Evolutionary conservation across 805 yeast genomes (phyloP).

Genomic region (Scheffersomyces amazonensis): DNA sequence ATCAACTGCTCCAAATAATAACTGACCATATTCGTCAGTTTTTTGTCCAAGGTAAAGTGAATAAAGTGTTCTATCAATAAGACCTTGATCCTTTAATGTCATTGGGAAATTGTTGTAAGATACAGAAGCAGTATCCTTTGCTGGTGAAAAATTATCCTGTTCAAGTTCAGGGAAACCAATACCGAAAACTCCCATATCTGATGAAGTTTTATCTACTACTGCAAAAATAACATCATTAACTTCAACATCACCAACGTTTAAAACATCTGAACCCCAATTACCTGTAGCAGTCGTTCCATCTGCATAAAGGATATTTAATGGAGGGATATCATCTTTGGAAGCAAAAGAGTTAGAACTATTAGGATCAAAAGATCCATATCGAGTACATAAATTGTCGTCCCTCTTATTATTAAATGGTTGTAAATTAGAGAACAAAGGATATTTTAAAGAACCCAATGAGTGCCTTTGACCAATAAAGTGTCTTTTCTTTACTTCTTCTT

Average conservation of each 20-base stretch:
- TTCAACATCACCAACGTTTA: neutral
- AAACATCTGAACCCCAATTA: constrained; percentile 34
- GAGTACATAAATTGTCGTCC: constrained; percentile 25
- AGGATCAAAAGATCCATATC: constrained; percentile 37
- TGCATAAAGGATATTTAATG: constrained; percentile 41
- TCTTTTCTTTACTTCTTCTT: no score
- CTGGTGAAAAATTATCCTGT: neutral
- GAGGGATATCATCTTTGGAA: constrained; percentile 20
- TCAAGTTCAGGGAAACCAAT: constrained; percentile 12
- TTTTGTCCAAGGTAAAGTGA: constrained; percentile 25
- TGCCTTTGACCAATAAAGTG: no score
- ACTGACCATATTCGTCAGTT: constrained; percentile 12
- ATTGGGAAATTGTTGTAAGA: constrained; percentile 28
- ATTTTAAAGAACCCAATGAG: no score
- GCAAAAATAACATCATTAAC: constrained; percentile 8
- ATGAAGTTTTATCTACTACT: constrained; percentile 7
- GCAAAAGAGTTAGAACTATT: constrained; percentile 28
- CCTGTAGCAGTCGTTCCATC: constrained; percentile 51
- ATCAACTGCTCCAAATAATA: constrained; percentile 28
- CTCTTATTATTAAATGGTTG: no score
- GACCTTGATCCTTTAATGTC: constrained; percentile 24
- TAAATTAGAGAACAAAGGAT: no score
- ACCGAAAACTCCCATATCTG: constrained; percentile 23
- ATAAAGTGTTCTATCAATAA: constrained; percentile 26
- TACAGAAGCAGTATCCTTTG: constrained; percentile 2